Conservation (phyloP, 1,284 basidiomycete genomes). For the Tetrapyrgos nigripes region DNA sequence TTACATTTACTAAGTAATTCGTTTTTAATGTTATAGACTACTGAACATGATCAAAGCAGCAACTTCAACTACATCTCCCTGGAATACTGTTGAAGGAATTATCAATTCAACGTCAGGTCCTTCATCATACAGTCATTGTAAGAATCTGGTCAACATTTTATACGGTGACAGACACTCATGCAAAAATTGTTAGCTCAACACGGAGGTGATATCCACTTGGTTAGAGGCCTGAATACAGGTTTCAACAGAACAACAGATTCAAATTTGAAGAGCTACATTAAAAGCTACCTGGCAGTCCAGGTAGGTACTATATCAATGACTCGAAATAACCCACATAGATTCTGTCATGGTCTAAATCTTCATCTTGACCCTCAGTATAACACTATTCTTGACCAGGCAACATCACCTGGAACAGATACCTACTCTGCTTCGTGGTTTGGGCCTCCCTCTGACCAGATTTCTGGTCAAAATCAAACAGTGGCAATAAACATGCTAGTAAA, state of each 20-base stretch:
- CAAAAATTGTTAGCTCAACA: background rate
- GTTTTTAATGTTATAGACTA: background rate
- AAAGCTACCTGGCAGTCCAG: conserved; percentile 14
- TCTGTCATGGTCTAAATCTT: background rate
- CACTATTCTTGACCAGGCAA: conserved; percentile 14
- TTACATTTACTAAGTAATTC: background rate
- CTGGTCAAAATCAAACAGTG: conserved; percentile 7
- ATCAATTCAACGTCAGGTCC: background rate
- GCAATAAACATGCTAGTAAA: conserved; percentile 11
- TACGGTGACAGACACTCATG: background rate
- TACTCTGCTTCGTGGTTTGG: conserved; percentile 18
- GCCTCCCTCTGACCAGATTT: conserved; percentile 9
- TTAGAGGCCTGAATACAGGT: conserved; percentile 9
- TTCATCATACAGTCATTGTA: background rate
- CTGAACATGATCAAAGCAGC: conserved; percentile 3
- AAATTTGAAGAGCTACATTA: conserved; percentile 7
- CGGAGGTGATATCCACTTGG: conserved; percentile 3
- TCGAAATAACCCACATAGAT: too few species aligned
- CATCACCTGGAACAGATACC: conserved; percentile 9
- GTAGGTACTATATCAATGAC: background rate
- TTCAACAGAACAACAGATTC: conserved; percentile 9
- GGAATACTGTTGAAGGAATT: conserved; percentile 10
- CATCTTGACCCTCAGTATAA: conserved; percentile 18
- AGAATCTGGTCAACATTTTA: background rate
- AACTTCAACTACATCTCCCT: background rate